Evolutionary conservation across 257 asterid genomes (phyloP).

Genomic region (Agastache rugosa): DNA sequence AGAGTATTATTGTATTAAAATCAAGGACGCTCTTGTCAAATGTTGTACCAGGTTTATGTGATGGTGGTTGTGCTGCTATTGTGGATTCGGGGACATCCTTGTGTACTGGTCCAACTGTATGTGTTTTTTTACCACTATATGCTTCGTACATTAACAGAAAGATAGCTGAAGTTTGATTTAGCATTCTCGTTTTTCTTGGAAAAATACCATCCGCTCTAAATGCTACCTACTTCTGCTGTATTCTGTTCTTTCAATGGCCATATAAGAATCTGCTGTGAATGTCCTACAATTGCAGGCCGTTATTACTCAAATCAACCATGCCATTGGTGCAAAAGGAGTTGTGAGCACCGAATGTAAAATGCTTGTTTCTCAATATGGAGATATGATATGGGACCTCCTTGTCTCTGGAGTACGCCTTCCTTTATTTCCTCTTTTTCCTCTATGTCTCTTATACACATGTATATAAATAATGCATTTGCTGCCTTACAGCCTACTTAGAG

Average conservation of each 20-base stretch:
- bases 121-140: conserved; percentile 32
- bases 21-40: conserved; percentile 12
- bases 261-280: conserved; percentile 13
- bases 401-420: conserved; percentile 61
- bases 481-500: background rate
- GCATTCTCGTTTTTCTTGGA: background rate
- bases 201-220: background rate
- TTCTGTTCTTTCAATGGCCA: background rate
- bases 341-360: conserved; percentile 85
- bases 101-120: conserved; percentile 91
- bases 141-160: conserved; percentile 19
- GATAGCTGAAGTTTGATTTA: background rate
- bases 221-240: background rate
- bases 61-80: conserved; percentile 89
- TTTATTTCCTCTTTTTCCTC: background rate
- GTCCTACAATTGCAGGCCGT: conserved; percentile 57
- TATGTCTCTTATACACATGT: background rate
- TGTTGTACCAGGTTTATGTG: conserved; percentile 66
- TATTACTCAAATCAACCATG: conserved; percentile 86
- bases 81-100: conserved; percentile 97
- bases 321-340: conserved; percentile 92
- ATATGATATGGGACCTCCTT: conserved; percentile 85
- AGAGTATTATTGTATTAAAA: background rate
- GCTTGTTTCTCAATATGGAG: conserved; percentile 76
- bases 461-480: background rate